phyloP scores from a whole-genome alignment of 2,329 filamentous ascomycete species.

The Mollisia scopiformis region DNA sequence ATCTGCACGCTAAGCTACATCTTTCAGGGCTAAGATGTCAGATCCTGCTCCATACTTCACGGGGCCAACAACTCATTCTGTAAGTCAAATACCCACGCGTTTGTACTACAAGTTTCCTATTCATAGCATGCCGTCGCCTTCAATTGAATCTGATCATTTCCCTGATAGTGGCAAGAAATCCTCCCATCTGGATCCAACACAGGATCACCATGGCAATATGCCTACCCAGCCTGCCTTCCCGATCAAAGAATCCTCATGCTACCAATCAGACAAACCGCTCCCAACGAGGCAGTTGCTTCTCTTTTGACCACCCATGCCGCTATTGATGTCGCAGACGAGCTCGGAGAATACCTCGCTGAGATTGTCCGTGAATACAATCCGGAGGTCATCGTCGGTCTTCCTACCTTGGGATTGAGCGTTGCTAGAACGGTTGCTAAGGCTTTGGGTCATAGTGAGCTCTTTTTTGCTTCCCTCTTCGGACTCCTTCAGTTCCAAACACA shows the following conservation, averaged over 20 bases:
- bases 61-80: neutral
- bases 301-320: slow-evolving; percentile 33
- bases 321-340: slow-evolving; percentile 22
- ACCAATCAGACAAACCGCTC: slow-evolving; percentile 25
- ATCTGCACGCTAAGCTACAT: too few relatives aligned
- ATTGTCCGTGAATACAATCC: slow-evolving; percentile 16
- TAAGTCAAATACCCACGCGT: too few relatives aligned
- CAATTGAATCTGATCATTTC: neutral
- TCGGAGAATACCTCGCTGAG: slow-evolving; percentile 21
- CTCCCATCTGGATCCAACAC: neutral
- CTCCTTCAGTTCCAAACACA: neutral
- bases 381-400: slow-evolving; percentile 32
- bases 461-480: neutral
- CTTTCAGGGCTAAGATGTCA: neutral
- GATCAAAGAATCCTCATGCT: slow-evolving; percentile 27
- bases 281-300: slow-evolving; percentile 31
- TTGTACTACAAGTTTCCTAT: too few relatives aligned
- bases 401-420: slow-evolving; percentile 30
- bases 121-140: neutral
- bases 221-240: slow-evolving; percentile 26
- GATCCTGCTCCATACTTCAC: neutral
- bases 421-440: slow-evolving; percentile 27
- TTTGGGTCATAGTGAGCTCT: slow-evolving; percentile 26
- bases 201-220: slow-evolving; percentile 25
- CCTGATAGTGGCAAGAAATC: neutral